A percentile compares a stretch with the other conserved stretches of the same genome.
Conservation (phyloP, 345 rosid species). For the Eucalyptus dawsonii region DNA sequence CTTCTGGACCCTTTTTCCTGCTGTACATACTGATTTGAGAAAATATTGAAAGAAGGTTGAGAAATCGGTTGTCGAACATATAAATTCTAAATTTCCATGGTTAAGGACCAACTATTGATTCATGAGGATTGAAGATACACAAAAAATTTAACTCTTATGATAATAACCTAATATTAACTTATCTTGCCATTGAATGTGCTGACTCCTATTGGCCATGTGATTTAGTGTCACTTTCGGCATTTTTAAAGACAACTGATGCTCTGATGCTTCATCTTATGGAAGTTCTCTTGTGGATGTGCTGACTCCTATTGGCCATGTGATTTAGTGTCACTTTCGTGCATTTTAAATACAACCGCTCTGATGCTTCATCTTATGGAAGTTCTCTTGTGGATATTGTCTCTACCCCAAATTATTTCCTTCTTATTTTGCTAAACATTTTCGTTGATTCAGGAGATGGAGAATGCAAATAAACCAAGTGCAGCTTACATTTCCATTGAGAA, state of each 20-base stretch:
- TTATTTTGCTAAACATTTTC: background rate
- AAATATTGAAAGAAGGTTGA: background rate
- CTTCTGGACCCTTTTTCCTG: background rate
- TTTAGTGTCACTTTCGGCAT: background rate
- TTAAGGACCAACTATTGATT: background rate
- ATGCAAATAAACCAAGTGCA: constrained; percentile 15
- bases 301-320: background rate
- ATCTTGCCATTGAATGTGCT: background rate
- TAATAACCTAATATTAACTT: background rate
- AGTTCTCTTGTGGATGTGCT: background rate
- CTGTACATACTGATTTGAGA: background rate
- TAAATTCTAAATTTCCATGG: background rate
- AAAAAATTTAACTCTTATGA: background rate
- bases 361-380: background rate
- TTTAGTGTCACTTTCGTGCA: background rate
- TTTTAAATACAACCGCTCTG: background rate
- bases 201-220: background rate
- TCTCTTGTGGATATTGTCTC: background rate
- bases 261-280: background rate
- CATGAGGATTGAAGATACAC: background rate
- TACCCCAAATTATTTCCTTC: background rate
- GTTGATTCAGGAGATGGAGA: constrained; percentile 25
- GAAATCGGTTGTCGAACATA: background rate
- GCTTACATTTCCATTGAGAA: constrained; percentile 42
- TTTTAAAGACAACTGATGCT: background rate